Conservation (phyloP, 2,329 filamentous ascomycete genomes). For the Aspergillus intermedius region DNA sequence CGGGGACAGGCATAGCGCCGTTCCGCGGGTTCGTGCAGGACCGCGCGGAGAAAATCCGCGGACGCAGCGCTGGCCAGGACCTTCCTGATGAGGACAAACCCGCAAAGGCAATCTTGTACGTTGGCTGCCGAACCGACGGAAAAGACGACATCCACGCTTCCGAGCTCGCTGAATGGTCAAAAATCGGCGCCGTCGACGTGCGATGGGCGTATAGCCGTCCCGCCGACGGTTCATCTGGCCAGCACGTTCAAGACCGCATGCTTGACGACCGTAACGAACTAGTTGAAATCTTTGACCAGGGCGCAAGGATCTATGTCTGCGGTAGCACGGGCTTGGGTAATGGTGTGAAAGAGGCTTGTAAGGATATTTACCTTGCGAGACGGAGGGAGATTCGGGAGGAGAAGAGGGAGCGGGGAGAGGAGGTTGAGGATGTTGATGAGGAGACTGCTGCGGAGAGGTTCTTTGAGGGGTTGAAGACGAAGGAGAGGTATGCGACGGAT, state of each 20-base stretch:
- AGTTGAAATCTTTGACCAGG: conserved; percentile 40
- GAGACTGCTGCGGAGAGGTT: conserved; percentile 23
- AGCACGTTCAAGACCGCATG: conserved; percentile 50
- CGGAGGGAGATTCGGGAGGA: conserved; percentile 28
- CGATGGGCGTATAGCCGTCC: conserved; percentile 55
- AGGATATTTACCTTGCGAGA: conserved; percentile 27
- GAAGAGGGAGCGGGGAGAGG: conserved; percentile 27
- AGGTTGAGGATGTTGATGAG: conserved; percentile 23
- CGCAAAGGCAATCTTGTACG: conserved; percentile 30
- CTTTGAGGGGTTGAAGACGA: conserved; percentile 28
- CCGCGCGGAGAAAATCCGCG: conserved; percentile 40
- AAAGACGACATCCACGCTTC: conserved; percentile 31
- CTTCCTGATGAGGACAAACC: conserved; percentile 13
- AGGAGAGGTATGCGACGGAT: conserved; percentile 54
- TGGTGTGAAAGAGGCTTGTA: conserved; percentile 39
- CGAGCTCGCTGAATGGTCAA: conserved; percentile 51
- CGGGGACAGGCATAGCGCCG: conserved; percentile 52
- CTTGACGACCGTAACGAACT: conserved; percentile 43
- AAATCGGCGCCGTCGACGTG: conserved; percentile 55
- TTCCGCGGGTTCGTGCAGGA: conserved; percentile 61
- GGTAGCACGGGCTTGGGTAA: conserved; percentile 51
- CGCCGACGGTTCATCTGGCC: conserved; percentile 41
- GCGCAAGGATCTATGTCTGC: conserved; percentile 59
- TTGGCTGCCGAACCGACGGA: conserved; percentile 30
- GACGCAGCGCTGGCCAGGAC: conserved; percentile 11